These are phyloP conservation scores for Dryas drummondii DNA, from an alignment of 306 rosid genomes.

Conservation along the genomic window DNA sequence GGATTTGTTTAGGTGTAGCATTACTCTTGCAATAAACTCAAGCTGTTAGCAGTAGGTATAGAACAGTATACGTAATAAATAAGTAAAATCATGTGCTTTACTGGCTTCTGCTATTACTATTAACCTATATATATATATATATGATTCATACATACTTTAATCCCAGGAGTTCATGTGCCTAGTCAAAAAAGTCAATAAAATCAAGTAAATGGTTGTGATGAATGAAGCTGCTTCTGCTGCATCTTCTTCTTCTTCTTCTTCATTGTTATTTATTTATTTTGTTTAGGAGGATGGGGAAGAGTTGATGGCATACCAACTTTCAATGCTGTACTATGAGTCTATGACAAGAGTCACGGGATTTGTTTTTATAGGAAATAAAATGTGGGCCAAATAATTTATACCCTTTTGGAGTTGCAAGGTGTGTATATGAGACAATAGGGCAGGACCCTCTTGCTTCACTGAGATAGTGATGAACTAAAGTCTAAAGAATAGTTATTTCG, in stretches of 20 bases:
- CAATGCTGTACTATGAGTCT: background rate
- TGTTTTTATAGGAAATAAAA: background rate
- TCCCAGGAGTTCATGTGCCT: no score
- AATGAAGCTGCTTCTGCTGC: background rate
- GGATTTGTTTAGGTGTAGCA: no score
- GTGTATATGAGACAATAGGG: background rate
- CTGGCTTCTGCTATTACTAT: no score
- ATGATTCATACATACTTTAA: no score
- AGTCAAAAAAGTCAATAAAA: no score
- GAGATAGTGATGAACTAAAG: background rate
- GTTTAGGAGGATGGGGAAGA: background rate
- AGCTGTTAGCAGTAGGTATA: no score
- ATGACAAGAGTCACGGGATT: conserved; percentile 32
- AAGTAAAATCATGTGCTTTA: no score
- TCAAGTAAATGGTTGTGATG: background rate
- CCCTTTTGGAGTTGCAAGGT: background rate
- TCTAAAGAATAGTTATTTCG: background rate
- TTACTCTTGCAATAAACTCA: no score
- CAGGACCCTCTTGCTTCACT: background rate
- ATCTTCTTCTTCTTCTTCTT: no score
- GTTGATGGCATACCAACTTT: conserved; percentile 4
- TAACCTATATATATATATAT: no score
- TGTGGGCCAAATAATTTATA: conserved; percentile 11
- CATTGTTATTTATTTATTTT: background rate
- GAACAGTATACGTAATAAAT: no score